Percentiles rank a stretch among this genome's conserved stretches.
These are phyloP conservation scores for Ochromonadaceae sp. DNA, from an alignment of 352 stramenopile species.

Conservation along the genomic window DNA sequence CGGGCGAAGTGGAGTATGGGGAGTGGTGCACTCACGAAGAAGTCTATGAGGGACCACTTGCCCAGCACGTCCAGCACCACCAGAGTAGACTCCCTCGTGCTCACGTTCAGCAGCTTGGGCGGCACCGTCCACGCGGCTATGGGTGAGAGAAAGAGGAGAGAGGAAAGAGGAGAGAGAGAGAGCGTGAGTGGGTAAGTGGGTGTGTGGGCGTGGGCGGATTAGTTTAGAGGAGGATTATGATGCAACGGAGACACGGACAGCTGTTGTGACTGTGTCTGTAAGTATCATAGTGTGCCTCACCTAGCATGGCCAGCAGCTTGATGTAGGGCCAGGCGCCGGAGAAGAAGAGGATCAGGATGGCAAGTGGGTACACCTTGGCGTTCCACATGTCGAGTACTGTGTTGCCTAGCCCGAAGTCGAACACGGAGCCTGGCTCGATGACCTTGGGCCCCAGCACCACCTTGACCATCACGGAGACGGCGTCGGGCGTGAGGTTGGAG, in stretches of 20 bases:
- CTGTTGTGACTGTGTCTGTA: no score
- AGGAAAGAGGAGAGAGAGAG: no score
- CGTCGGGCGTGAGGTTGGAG: constrained; percentile 17
- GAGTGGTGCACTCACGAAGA: constrained; percentile 28
- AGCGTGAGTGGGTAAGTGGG: no score
- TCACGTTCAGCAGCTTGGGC: constrained; percentile 12
- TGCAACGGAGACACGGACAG: no score
- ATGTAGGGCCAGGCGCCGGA: constrained; percentile 31
- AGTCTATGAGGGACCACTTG: constrained; percentile 32
- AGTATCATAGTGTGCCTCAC: no score
- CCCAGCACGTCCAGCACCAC: constrained; percentile 24
- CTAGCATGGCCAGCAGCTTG: constrained; percentile 25
- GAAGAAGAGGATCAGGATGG: constrained; percentile 27
- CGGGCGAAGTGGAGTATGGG: no score
- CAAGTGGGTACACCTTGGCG: constrained; percentile 22
- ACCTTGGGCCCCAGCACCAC: constrained; percentile 13
- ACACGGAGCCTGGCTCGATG: constrained; percentile 1
- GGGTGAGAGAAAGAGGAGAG: no score
- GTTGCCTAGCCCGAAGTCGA: constrained; percentile 26
- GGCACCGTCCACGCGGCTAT: constrained; percentile 24
- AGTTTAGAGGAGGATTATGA: no score
- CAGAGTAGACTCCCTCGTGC: constrained; percentile 12
- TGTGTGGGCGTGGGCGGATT: no score
- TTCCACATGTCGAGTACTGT: constrained; percentile 33
- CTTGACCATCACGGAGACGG: constrained; percentile 16